Percentiles rank a stretch among this genome's conserved stretches.
Evolutionary conservation across 768 basidiomycete genomes (phyloP).

Genomic region (Gloeophyllum trabeum): DNA sequence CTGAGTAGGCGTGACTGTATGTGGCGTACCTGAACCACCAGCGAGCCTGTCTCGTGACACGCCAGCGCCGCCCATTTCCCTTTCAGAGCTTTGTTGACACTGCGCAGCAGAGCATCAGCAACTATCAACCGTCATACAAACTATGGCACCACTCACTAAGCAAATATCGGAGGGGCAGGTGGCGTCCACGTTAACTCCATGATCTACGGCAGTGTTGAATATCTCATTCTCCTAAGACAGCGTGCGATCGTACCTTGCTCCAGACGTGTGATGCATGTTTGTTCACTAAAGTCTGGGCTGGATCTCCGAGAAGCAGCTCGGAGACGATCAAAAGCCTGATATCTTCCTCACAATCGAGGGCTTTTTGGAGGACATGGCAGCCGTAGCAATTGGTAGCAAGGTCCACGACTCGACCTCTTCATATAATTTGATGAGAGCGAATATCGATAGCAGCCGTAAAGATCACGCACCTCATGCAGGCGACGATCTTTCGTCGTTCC

Average conservation of each 20-base stretch:
- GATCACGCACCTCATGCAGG: conserved; percentile 63
- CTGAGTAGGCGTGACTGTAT: neutral
- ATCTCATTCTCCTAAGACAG: neutral
- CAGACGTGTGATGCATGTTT: conserved; percentile 90
- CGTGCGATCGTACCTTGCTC: conserved; percentile 56
- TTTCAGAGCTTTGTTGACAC: conserved; percentile 79
- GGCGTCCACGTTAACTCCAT: conserved; percentile 87
- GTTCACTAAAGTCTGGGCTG: conserved; percentile 77
- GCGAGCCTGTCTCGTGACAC: conserved; percentile 83
- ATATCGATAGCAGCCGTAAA: neutral
- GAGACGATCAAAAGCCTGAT: conserved; percentile 74
- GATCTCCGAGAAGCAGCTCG: conserved; percentile 75
- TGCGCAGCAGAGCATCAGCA: conserved; percentile 16
- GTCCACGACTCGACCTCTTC: conserved; percentile 73
- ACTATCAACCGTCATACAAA: neutral
- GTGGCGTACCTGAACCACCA: conserved; percentile 65
- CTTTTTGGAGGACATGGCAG: conserved; percentile 83
- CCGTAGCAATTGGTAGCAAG: conserved; percentile 85
- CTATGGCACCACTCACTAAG: conserved; percentile 42
- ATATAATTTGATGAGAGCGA: neutral
- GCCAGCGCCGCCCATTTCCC: conserved; percentile 86
- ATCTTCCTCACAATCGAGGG: conserved; percentile 85
- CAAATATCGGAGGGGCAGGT: conserved; percentile 81
- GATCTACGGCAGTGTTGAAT: conserved; percentile 33
- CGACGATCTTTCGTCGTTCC: conserved; percentile 70